A percentile compares a stretch with the other conserved stretches of the same genome.
Conservation (phyloP, 768 basidiomycete genomes). For the Cystofilobasidium capitatum region DNA sequence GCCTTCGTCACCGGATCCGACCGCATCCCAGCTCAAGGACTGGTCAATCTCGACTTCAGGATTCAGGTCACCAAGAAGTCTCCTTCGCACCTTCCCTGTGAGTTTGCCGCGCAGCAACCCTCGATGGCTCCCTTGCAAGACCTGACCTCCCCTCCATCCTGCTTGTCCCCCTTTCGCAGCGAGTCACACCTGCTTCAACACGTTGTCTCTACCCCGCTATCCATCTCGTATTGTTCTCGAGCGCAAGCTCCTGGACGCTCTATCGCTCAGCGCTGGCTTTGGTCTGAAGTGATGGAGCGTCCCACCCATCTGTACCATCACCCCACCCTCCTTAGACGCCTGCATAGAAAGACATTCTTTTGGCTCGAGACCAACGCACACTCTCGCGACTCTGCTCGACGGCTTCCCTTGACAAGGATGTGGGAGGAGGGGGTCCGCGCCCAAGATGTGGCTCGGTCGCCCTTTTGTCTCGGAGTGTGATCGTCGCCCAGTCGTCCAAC, state of each 20-base stretch:
- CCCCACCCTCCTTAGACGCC: neutral
- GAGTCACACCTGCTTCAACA: constrained; percentile 32
- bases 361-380: no score
- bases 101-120: neutral
- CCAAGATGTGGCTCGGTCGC: no score
- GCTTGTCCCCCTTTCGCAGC: constrained; percentile 10
- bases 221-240: neutral
- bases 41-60: constrained; percentile 9
- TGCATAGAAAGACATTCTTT: no score
- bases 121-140: neutral
- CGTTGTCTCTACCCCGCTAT: constrained; percentile 24
- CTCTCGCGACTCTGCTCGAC: no score
- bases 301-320: neutral
- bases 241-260: constrained; percentile 21
- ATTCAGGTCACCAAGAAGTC: constrained; percentile 26
- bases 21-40: constrained; percentile 32
- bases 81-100: constrained; percentile 15
- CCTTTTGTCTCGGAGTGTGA: no score
- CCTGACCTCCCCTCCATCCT: neutral
- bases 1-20: constrained; percentile 32
- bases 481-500: no score
- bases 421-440: no score
- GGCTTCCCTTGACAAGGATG: no score
- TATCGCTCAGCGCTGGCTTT: constrained; percentile 13
- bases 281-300: constrained; percentile 15